Conservation (phyloP, 352 stramenopile genomes). For the Phytopythium aichiense region DNA sequence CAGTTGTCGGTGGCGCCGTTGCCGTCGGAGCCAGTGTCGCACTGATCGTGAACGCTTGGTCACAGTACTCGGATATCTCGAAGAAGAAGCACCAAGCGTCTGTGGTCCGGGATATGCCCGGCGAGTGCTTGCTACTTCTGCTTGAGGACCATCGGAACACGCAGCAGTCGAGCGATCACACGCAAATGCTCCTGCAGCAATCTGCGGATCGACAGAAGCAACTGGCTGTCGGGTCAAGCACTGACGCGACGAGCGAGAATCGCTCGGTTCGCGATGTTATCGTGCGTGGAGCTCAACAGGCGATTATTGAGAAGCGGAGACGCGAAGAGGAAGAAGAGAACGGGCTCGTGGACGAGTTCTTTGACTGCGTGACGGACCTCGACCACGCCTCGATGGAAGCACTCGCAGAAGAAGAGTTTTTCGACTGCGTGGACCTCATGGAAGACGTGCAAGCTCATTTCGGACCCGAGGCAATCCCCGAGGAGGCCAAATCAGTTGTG, state of each 20-base stretch:
- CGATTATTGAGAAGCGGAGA: constrained; percentile 27
- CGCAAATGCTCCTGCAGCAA: constrained; percentile 25
- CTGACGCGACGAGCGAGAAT: constrained; percentile 2
- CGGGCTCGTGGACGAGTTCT: constrained; percentile 68
- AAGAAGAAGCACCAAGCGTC: constrained; percentile 59
- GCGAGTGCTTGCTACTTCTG: constrained; percentile 63
- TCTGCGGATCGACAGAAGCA: constrained; percentile 29
- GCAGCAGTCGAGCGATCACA: constrained; percentile 13
- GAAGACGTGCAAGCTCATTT: constrained; percentile 53
- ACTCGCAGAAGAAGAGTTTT: constrained; percentile 79
- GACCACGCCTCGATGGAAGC: constrained; percentile 53
- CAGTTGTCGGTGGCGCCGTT: constrained; percentile 66
- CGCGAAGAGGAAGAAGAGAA: constrained; percentile 34
- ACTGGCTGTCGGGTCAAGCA: constrained; percentile 15
- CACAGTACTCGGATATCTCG: constrained; percentile 63
- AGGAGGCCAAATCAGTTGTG: background rate
- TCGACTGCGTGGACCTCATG: constrained; percentile 67
- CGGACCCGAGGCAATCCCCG: background rate
- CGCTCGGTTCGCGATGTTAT: constrained; percentile 2
- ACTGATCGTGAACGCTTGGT: constrained; percentile 76
- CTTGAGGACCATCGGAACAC: constrained; percentile 54
- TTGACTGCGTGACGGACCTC: constrained; percentile 51
- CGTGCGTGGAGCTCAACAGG: constrained; percentile 19
- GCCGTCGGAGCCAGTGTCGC: constrained; percentile 70
- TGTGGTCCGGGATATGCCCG: constrained; percentile 73